Conservation (phyloP, 2,329 filamentous ascomycete species). For the Aureobasidium namibiae region DNA sequence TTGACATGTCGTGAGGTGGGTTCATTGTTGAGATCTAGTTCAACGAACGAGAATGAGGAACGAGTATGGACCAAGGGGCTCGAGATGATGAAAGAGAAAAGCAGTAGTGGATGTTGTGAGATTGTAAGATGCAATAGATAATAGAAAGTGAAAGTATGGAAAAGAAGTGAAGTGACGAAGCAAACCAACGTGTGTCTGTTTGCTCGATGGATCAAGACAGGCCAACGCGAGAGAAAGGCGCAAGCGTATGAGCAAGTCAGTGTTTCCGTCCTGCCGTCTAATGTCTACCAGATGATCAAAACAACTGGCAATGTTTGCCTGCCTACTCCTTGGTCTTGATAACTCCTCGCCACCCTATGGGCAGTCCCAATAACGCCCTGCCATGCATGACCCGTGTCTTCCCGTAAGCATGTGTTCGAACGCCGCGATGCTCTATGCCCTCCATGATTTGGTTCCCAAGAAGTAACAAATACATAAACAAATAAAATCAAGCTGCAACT, state of each 20-base stretch:
- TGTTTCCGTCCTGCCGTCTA: background rate
- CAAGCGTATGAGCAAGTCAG: background rate
- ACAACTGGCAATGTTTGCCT: background rate
- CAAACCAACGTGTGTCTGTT: background rate
- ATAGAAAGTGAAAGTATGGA: background rate
- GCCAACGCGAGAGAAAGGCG: background rate
- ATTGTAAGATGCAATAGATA: too few species aligned
- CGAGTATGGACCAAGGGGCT: too few species aligned
- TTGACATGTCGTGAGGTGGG: background rate
- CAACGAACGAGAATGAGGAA: background rate
- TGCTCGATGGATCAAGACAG: background rate
- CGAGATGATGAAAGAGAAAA: background rate
- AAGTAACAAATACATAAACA: background rate
- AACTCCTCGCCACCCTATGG: background rate
- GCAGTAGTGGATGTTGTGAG: background rate
- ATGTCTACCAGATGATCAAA: background rate
- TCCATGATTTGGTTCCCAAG: background rate
- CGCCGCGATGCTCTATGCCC: conserved; percentile 7
- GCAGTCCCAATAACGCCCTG: background rate
- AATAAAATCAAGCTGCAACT: conserved; percentile 1
- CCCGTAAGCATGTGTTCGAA: background rate
- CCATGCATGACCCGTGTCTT: conserved; percentile 1
- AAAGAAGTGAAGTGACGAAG: background rate
- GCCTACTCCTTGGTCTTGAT: background rate
- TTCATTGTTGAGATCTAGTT: background rate